Evolutionary conservation across 2,329 filamentous ascomycete species (phyloP).

Genomic region (Xylariaceae sp.): DNA sequence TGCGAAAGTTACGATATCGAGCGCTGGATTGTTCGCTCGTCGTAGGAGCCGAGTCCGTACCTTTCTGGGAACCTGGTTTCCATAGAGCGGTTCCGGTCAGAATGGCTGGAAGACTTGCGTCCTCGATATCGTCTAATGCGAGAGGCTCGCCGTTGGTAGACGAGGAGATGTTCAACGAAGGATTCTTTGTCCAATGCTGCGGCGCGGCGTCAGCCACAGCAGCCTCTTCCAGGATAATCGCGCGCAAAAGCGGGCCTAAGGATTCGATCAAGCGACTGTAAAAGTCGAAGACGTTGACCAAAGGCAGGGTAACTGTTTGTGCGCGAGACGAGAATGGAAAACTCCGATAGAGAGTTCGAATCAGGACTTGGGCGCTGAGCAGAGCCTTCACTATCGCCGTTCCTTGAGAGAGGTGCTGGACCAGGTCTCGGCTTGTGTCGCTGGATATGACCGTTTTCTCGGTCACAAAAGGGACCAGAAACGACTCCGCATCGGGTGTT

Average conservation of each 20-base stretch:
- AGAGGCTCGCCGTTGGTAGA: slow-evolving; percentile 7
- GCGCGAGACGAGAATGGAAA: slow-evolving; percentile 68
- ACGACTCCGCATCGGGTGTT: slow-evolving; percentile 51
- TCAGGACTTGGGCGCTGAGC: slow-evolving; percentile 69
- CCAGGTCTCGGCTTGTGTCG: slow-evolving; percentile 26
- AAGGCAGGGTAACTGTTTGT: slow-evolving; percentile 61
- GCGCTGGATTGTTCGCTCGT: slow-evolving; percentile 27
- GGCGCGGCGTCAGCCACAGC: slow-evolving; percentile 70
- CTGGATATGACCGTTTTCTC: slow-evolving; percentile 31
- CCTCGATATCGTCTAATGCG: slow-evolving; percentile 18
- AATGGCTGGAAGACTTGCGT: slow-evolving; percentile 21
- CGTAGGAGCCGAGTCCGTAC: slow-evolving; percentile 11
- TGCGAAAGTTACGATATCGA: slow-evolving; percentile 70
- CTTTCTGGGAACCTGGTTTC: slow-evolving; percentile 18
- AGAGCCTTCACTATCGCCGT: slow-evolving; percentile 76
- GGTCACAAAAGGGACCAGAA: slow-evolving; percentile 65
- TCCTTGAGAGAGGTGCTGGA: slow-evolving; percentile 53
- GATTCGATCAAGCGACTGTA: slow-evolving; percentile 70
- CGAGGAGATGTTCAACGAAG: slow-evolving; percentile 6
- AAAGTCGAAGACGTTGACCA: slow-evolving; percentile 80
- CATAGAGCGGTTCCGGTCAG: slow-evolving; percentile 21
- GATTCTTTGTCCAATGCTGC: slow-evolving; percentile 51
- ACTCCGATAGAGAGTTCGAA: slow-evolving; percentile 69
- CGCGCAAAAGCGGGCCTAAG: slow-evolving; percentile 73
- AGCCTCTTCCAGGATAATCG: slow-evolving; percentile 82